phyloP scores from a whole-genome alignment of 2,329 filamentous ascomycete genomes.

The Rasamsonia emersonii region DNA sequence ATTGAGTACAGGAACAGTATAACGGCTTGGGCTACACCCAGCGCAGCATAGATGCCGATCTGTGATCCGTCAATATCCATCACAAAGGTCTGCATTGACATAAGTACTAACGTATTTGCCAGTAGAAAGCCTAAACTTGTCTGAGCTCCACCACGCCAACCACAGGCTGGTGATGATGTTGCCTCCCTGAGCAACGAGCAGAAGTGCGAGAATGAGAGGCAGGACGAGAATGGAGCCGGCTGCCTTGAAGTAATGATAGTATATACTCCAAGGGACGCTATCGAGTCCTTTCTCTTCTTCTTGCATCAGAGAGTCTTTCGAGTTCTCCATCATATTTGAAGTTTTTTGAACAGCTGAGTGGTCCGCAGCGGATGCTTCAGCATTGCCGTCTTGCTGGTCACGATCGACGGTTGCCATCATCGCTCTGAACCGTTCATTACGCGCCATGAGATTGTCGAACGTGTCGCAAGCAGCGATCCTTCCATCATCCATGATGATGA shows the following conservation, averaged over 20 bases:
- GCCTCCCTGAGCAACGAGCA: slow-evolving; percentile 61
- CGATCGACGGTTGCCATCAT: slow-evolving; percentile 60
- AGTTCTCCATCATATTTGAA: slow-evolving; percentile 39
- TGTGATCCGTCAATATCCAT: slow-evolving; percentile 25
- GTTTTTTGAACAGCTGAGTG: slow-evolving; percentile 23
- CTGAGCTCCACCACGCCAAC: slow-evolving; percentile 80
- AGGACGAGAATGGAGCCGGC: slow-evolving; percentile 57
- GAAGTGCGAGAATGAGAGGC: slow-evolving; percentile 51
- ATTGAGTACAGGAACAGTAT: slow-evolving; percentile 71
- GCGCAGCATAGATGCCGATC: slow-evolving; percentile 55
- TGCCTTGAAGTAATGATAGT: slow-evolving; percentile 61
- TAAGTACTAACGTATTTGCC: slow-evolving; percentile 46
- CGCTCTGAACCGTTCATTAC: slow-evolving; percentile 63
- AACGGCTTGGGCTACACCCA: slow-evolving; percentile 61
- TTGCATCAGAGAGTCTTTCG: slow-evolving; percentile 26
- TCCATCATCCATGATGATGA: slow-evolving; percentile 81
- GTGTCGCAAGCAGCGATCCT: slow-evolving; percentile 76
- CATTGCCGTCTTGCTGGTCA: slow-evolving; percentile 40
- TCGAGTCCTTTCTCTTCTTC: slow-evolving; percentile 49
- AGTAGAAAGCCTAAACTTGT: slow-evolving; percentile 49
- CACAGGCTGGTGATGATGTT: slow-evolving; percentile 80
- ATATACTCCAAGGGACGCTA: slow-evolving; percentile 67
- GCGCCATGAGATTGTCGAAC: slow-evolving; percentile 69
- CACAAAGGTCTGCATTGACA: background rate
- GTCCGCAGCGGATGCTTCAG: slow-evolving; percentile 39